Conservation (phyloP, 345 rosid species). For the Populus tremula region DNA sequence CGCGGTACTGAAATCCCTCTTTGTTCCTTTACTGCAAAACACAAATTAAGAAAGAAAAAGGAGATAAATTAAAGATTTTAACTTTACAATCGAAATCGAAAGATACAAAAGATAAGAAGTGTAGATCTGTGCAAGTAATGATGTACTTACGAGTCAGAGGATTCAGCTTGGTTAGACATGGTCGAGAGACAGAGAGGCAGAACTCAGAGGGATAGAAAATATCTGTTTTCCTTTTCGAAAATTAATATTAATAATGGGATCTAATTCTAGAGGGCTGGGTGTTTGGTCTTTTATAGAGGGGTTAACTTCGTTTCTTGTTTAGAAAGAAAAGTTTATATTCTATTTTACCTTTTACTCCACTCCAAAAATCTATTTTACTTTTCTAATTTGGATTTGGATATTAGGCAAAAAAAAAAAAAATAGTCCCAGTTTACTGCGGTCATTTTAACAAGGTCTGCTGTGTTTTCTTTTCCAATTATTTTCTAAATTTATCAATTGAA, state of each 20-base stretch:
- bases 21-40: conserved; percentile 58
- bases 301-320: conserved; percentile 13
- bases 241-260: conserved; percentile 23
- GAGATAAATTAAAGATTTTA: not conserved
- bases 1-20: conserved; percentile 90
- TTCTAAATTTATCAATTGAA: too few relatives aligned
- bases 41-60: not conserved
- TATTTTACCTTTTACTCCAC: too few relatives aligned
- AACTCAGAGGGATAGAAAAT: conserved; percentile 44
- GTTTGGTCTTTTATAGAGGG: not conserved
- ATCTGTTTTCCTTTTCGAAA: conserved; percentile 41
- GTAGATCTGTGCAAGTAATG: conserved; percentile 32
- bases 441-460: too few relatives aligned
- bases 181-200: conserved; percentile 18
- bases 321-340: conserved; percentile 6
- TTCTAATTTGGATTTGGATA: not conserved
- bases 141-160: conserved; percentile 71
- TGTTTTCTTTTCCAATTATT: too few relatives aligned
- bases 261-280: not conserved
- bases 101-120: not conserved
- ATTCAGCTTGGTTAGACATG: conserved; percentile 77
- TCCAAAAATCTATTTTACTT: not conserved
- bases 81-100: not conserved
- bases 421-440: too few relatives aligned
- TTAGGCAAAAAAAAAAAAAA: not conserved